Evolutionary conservation across 768 basidiomycete genomes (phyloP), one percentile per base, ranked within the genome.

Genomic region (Leccinellum albellum): DNA sequence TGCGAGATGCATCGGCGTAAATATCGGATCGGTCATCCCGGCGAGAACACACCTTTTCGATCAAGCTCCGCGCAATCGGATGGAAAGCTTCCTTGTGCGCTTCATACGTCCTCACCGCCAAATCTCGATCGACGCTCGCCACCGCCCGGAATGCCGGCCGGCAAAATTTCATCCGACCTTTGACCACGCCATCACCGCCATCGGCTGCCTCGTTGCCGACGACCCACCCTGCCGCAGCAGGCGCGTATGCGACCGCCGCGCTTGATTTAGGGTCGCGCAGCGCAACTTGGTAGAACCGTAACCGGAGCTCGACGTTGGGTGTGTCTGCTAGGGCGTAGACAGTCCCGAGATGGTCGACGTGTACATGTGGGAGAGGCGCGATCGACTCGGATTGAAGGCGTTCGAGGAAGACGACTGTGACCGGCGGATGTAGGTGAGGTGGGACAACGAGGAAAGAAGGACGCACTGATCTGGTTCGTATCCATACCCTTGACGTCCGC

Each of bases 101-200:
- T 35, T 64, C 66, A 69, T 84, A 92, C 29, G 73, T 76, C 31
- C 73, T 62, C 47, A 77, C 67, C 3, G 90, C 87, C 28, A 89
- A 70, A 33, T 65, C 64, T 48, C 68, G 64, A 64, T 91, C 75
- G 21, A 85, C 85, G 56, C 78, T 77, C 29, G 66, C 71, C 20
- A 84, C 79, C 0, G 75, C 81, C 33, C 82, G 73, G 66, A 91
- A 84, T 6, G 82, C 73, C 0, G 88, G 86, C 48, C 90, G 73
- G 70, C 90, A 91, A 74, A 91, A 91, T 68, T 92, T 91, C 89
- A 91, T 91, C 32, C 90, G 78, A 12, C 90, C 90, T 64, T 89
- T 87, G 55, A 92, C 74, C 26, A 82, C 73, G 1, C 81, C 84
- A 14, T 23, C 24, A 78, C 82, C 73, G 1, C 81, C 84, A 14